Evolutionary conservation across 192 early-diverging fungal genomes (phyloP), one percentile per base, ranked within the genome.

Genomic region (Thamnidium elegans): DNA sequence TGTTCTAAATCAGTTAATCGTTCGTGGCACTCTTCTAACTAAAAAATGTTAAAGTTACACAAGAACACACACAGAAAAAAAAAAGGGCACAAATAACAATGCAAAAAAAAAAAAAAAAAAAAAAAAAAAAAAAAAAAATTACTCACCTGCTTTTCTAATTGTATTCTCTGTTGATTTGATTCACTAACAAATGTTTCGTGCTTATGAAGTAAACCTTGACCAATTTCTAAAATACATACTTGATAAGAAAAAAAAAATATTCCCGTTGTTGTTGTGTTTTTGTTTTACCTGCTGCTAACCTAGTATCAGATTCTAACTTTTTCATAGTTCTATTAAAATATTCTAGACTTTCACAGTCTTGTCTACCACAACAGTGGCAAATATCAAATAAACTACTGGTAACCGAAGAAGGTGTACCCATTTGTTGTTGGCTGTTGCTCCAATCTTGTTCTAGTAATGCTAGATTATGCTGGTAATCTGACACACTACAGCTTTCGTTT

Each of bases 221-320:
- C 78, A 56, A 80, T 67, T 65, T 80, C 78, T 80, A 44, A 36
- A 60, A 39, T 42, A 30, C 20, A n/a, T 39, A 65, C 50, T 26
- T 42, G 34, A 46, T 58, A 62, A 51, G 31, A 42, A n/a, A 15
- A 34, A 10, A 55, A 44, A 32, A 20, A 31, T 26, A 26, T 26
- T 26, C 26, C 26, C 26, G 26, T 43, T 7, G 2, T 46, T 55
- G 7, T 21, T 17, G 46, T 19, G 7, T 17, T 45, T 51, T 7
- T 58, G 2, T 36, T 47, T 60, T 58, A 80, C 78, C 78, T 64
- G 72, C 75, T 62, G 78, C 78, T 26, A 80, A 55, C 21, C 78
- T 50, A 19, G 71, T 61, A 26, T 78, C 68, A 13, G 55, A 50
- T 69, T 80, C 78, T 9, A 74, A 30, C 51, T 73, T 74, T 34